Evolutionary conservation across 2,329 filamentous ascomycete genomes (phyloP).

Genomic region (Didymella glomerata): DNA sequence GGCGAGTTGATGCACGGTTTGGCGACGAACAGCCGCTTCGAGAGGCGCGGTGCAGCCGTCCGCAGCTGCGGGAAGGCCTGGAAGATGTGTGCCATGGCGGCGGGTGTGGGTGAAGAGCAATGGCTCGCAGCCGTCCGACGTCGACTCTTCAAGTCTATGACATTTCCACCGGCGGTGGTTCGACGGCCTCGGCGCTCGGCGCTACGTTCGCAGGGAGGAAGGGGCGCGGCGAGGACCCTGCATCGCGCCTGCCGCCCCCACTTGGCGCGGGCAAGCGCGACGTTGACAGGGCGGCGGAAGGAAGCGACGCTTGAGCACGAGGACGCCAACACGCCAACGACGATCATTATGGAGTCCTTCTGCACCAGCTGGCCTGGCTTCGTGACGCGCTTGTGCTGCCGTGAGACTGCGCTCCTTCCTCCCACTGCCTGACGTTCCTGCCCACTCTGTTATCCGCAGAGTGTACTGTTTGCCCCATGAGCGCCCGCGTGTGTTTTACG

Average conservation of each 20-base stretch:
- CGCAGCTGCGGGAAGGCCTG: conserved; percentile 50
- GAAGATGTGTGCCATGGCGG: conserved; percentile 49
- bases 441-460: neutral
- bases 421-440: neutral
- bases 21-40: conserved; percentile 47
- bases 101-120: conserved; percentile 13
- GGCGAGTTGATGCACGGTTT: conserved; percentile 44
- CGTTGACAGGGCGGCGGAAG: conserved; percentile 18
- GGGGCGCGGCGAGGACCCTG: conserved; percentile 22
- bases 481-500: conserved; percentile 7
- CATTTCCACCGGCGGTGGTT: conserved; percentile 20
- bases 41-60: conserved; percentile 49
- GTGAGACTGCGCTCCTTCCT: neutral
- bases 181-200: conserved; percentile 6
- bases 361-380: conserved; percentile 17
- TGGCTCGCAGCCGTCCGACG: conserved; percentile 1
- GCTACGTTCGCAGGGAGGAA: conserved; percentile 1
- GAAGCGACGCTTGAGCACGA: conserved; percentile 14
- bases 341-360: neutral
- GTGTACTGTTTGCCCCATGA: neutral
- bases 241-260: conserved; percentile 7
- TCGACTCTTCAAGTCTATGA: conserved; percentile 16
- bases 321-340: neutral
- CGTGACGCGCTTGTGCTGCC: conserved; percentile 19
- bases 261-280: conserved; percentile 14